Conservation (phyloP, 495 filamentous ascomycete genomes). For the Neurospora hispaniola region DNA sequence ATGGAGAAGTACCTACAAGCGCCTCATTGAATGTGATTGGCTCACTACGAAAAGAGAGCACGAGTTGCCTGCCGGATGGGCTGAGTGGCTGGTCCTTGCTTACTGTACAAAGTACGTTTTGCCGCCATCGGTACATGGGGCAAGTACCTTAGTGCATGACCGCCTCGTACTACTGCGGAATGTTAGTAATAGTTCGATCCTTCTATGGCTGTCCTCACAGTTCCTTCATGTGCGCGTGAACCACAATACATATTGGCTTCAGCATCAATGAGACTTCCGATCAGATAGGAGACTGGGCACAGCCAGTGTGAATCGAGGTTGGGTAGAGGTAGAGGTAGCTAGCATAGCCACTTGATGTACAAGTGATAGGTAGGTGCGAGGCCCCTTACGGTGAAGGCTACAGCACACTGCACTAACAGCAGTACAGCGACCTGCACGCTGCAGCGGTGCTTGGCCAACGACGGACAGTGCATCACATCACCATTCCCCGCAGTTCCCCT, state of each 20-base stretch:
- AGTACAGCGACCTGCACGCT: not conserved
- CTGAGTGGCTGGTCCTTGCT: not conserved
- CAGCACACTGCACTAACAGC: not conserved
- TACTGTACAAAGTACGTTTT: not conserved
- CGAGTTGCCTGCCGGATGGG: not conserved
- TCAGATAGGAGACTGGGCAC: not conserved
- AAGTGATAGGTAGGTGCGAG: not conserved
- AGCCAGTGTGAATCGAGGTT: not conserved
- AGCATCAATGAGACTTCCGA: not conserved
- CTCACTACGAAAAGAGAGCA: not conserved
- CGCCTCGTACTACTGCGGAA: too few species aligned
- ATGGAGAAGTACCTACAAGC: not conserved
- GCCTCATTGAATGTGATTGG: not conserved
- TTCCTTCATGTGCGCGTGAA: not conserved
- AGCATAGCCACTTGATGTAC: not conserved
- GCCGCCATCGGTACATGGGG: not conserved
- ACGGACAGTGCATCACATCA: constrained; percentile 9
- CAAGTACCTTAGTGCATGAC: not conserved
- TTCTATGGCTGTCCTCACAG: not conserved
- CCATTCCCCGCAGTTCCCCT: constrained; percentile 1
- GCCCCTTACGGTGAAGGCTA: not conserved
- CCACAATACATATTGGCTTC: too few species aligned
- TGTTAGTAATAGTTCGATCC: not conserved
- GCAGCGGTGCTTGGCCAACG: not conserved
- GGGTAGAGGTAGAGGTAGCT: too few species aligned